Percentiles rank a stretch among this genome's conserved stretches.
Conservation (phyloP, 306 rosid species). For the Casuarina equisetifolia region DNA sequence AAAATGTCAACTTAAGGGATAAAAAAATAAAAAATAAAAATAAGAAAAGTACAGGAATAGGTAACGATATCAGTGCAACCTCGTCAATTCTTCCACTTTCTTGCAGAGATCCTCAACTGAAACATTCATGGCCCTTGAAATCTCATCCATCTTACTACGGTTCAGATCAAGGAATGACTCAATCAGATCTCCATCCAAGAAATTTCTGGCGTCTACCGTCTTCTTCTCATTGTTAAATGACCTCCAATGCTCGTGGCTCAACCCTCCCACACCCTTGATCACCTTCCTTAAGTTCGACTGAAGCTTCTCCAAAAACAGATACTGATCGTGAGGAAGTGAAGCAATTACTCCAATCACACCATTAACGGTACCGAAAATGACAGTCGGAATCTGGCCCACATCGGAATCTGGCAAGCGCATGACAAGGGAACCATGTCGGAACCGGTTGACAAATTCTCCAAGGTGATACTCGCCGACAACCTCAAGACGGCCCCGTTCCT, state of each 20-base stretch:
- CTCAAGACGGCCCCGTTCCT: constrained; percentile 91
- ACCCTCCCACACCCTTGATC: constrained; percentile 95
- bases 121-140: constrained; percentile 68
- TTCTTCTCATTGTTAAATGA: constrained; percentile 92
- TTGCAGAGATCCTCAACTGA: constrained; percentile 96
- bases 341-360: constrained; percentile 98
- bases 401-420: constrained; percentile 97
- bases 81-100: constrained; percentile 89
- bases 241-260: constrained; percentile 98
- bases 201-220: constrained; percentile 75
- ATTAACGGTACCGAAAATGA: constrained; percentile 87
- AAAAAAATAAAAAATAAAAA: constrained; percentile 14
- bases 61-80: constrained; percentile 64
- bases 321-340: constrained; percentile 90
- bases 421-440: constrained; percentile 83
- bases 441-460: constrained; percentile 83
- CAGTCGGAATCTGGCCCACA: constrained; percentile 92
- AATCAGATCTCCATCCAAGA: constrained; percentile 93
- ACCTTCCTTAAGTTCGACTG: constrained; percentile 88
- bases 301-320: constrained; percentile 80
- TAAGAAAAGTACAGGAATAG: background rate
- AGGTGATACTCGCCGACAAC: constrained; percentile 93
- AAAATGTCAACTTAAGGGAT: background rate
- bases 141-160: constrained; percentile 83
- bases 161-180: constrained; percentile 94